These are phyloP conservation scores for Coemansia linderi DNA, from an alignment of 371 early-diverging fungal species.

Conservation along the genomic window DNA sequence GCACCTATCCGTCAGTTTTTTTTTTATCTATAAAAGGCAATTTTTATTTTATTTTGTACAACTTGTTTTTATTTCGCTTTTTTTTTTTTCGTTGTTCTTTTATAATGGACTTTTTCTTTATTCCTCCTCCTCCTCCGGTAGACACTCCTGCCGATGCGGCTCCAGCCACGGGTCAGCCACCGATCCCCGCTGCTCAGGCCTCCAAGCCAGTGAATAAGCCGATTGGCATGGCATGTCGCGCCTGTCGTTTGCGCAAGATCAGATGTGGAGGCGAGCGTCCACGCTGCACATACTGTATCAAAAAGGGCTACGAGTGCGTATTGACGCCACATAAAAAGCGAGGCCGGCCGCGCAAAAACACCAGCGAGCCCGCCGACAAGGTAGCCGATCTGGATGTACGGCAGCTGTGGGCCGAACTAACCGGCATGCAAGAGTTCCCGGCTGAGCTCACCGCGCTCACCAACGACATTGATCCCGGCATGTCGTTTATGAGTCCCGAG, in stretches of 20 bases:
- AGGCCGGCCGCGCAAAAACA: constrained; percentile 34
- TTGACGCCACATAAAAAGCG: constrained; percentile 51
- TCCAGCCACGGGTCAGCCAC: neutral
- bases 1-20: neutral
- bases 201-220: constrained; percentile 14
- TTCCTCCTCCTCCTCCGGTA: neutral
- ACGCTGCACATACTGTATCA: constrained; percentile 47
- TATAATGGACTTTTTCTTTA: neutral
- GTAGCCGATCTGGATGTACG: constrained; percentile 25
- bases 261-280: constrained; percentile 49
- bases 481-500: constrained; percentile 11
- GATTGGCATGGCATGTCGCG: constrained; percentile 50
- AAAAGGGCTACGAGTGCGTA: constrained; percentile 49
- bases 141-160: constrained; percentile 21
- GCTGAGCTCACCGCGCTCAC: constrained; percentile 38
- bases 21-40: no score
- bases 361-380: neutral
- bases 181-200: neutral
- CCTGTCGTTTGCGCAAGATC: constrained; percentile 48
- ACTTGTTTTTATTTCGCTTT: neutral
- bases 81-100: neutral
- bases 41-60: no score
- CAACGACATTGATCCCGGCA: constrained; percentile 13
- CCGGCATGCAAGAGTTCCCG: constrained; percentile 40
- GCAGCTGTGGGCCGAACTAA: constrained; percentile 45